These are phyloP conservation scores for Laburnicola sp. DNA, from an alignment of 2,329 filamentous ascomycete species.

Conservation along the genomic window DNA sequence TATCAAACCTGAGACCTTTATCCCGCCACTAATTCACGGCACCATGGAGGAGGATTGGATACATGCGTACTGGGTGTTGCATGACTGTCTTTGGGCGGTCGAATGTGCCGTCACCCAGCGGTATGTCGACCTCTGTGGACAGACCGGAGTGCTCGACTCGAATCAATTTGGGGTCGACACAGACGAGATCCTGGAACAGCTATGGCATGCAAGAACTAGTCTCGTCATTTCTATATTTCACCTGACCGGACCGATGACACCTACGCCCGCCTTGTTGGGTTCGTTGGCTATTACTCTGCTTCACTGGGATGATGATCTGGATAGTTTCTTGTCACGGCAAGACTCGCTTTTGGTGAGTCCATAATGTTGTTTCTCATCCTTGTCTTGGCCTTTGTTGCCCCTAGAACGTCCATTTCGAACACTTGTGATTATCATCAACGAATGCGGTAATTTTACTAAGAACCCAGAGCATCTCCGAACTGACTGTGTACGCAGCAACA, in stretches of 20 bases:
- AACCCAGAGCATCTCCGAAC: neutral
- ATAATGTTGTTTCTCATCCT: neutral
- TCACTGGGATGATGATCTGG: constrained; percentile 27
- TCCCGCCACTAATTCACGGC: constrained; percentile 26
- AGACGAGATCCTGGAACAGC: constrained; percentile 28
- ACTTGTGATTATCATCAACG: neutral
- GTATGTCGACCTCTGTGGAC: constrained; percentile 37
- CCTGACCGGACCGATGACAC: constrained; percentile 24
- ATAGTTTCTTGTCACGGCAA: constrained; percentile 25
- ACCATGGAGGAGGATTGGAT: constrained; percentile 36
- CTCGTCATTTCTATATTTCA: constrained; percentile 32
- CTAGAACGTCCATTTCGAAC: neutral
- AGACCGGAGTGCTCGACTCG: constrained; percentile 14
- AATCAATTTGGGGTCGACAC: constrained; percentile 15
- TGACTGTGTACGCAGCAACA: constrained; percentile 1
- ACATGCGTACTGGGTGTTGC: constrained; percentile 39
- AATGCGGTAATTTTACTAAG: neutral
- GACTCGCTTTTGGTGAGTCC: constrained; percentile 25
- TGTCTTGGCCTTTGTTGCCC: too few species aligned
- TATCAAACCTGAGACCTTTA: constrained; percentile 32
- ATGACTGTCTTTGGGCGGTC: constrained; percentile 41
- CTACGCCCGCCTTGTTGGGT: constrained; percentile 22
- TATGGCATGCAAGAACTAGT: constrained; percentile 26
- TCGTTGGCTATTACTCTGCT: constrained; percentile 27
- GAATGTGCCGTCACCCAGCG: constrained; percentile 42